Evolutionary conservation across 164 flowering plant species (phyloP).

Genomic region (Kalanchoe fedtschenkoi): DNA sequence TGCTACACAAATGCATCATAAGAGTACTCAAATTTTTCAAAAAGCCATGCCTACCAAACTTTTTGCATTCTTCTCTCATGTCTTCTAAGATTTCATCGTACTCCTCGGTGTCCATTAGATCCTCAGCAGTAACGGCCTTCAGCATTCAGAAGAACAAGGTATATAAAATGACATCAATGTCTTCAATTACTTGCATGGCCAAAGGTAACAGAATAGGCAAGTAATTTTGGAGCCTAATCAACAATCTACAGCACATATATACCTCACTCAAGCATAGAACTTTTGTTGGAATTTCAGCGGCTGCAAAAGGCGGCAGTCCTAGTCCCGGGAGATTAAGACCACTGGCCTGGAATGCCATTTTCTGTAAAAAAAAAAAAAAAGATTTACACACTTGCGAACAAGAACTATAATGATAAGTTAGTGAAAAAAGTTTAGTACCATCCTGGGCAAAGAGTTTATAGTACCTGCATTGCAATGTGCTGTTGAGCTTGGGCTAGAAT

Average conservation of each 20-base stretch:
- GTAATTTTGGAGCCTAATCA: not conserved
- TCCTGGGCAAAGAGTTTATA: not conserved
- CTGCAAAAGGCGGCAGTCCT: constrained; percentile 14
- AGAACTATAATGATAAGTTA: not conserved
- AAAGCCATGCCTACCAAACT: constrained; percentile 47
- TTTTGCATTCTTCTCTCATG: constrained; percentile 72
- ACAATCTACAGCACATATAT: constrained; percentile 1
- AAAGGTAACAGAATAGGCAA: not conserved
- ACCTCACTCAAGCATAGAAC: constrained; percentile 75
- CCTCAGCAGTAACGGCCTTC: constrained; percentile 52
- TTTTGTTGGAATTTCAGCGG: constrained; percentile 41
- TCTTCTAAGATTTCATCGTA: constrained; percentile 77
- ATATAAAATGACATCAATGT: not conserved
- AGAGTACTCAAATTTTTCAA: not conserved
- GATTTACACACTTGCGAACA: constrained; percentile 3
- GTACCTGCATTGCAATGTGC: constrained; percentile 75
- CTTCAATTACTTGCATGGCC: not conserved
- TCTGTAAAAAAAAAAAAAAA: constrained; percentile 27
- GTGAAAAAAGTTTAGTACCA: not conserved
- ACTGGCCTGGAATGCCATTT: constrained; percentile 51
- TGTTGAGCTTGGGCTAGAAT: constrained; percentile 72
- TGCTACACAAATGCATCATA: not conserved
- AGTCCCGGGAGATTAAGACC: constrained; percentile 35
- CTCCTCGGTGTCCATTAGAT: constrained; percentile 52
- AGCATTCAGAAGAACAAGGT: not conserved